These are phyloP conservation scores for Talaromyces trachyspermus DNA, from an alignment of 495 filamentous ascomycete genomes.

Conservation along the genomic window DNA sequence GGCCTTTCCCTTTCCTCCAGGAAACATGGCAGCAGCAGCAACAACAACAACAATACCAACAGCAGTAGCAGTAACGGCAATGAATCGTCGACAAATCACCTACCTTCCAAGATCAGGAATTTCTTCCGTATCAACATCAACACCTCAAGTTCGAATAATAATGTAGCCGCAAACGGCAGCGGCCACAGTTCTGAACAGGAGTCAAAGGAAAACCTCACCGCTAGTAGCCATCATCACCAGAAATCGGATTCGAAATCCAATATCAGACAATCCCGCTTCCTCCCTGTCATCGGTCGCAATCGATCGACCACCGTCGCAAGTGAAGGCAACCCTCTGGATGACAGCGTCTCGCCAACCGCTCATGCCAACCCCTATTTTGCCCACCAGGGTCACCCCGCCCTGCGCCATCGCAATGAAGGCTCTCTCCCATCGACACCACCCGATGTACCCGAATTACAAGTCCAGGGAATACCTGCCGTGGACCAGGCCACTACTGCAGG, in stretches of 20 bases:
- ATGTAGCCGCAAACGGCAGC: conserved; percentile 32
- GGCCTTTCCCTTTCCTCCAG: conserved; percentile 39
- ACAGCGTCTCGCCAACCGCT: conserved; percentile 83
- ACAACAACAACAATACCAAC: conserved; percentile 12
- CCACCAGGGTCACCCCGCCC: conserved; percentile 86
- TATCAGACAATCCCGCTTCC: conserved; percentile 77
- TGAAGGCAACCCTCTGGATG: conserved; percentile 85
- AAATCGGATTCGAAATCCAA: conserved; percentile 55
- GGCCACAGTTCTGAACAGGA: conserved; percentile 35
- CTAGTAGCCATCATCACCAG: conserved; percentile 30
- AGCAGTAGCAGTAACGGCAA: conserved; percentile 9
- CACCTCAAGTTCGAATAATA: conserved; percentile 50
- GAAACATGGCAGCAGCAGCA: conserved; percentile 28
- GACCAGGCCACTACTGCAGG: conserved; percentile 73
- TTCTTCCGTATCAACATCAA: conserved; percentile 99
- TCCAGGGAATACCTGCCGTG: conserved; percentile 61
- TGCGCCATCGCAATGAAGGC: conserved; percentile 90
- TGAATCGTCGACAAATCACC: conserved; percentile 46
- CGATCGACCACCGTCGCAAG: conserved; percentile 86
- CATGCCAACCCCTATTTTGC: conserved; percentile 96
- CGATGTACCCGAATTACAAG: conserved; percentile 73
- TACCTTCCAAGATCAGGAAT: conserved; percentile 87
- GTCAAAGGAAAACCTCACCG: conserved; percentile 14
- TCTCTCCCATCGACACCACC: conserved; percentile 96
- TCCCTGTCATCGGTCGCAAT: conserved; percentile 68